Percentiles rank a stretch among this genome's conserved stretches.
Conservation (phyloP, 805 yeast genomes). For the Ogataea wickerhamii region DNA sequence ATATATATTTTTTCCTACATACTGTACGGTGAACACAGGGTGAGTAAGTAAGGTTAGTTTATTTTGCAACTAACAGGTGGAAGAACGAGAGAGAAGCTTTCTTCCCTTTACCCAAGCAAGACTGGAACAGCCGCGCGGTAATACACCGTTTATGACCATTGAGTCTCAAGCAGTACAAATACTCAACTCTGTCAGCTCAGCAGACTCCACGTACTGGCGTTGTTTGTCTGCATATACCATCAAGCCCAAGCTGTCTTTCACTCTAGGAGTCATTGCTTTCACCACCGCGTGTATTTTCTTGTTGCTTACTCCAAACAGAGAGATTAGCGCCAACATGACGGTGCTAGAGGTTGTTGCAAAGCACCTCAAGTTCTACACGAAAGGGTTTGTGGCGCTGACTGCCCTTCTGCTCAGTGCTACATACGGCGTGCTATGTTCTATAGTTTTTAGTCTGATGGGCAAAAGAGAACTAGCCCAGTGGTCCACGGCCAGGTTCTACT, state of each 20-base stretch:
- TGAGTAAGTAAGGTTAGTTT: too few species aligned
- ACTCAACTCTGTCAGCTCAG: too few species aligned
- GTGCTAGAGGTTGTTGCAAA: constrained; percentile 21
- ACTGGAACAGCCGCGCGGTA: too few species aligned
- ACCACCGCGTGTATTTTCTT: constrained; percentile 10
- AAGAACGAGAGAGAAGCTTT: too few species aligned
- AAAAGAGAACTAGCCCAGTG: constrained; percentile 82
- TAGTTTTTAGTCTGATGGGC: constrained; percentile 61
- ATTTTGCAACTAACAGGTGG: too few species aligned
- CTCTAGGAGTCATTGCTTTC: constrained; percentile 5
- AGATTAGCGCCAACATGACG: constrained; percentile 13
- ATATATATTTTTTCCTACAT: too few species aligned
- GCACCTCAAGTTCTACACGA: constrained; percentile 49
- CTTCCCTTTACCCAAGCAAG: too few species aligned
- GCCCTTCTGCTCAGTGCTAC: constrained; percentile 58
- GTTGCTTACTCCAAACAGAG: constrained; percentile 13
- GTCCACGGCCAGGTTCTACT: constrained; percentile 82
- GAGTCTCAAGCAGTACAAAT: too few species aligned
- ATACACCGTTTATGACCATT: too few species aligned
- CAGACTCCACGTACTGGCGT: too few species aligned
- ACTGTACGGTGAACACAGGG: too few species aligned
- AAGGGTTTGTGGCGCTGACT: constrained; percentile 51
- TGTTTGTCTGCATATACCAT: too few species aligned
- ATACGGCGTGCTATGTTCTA: constrained; percentile 76
- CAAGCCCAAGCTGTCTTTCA: constrained; percentile 11